Evolutionary conservation across 108 stramenopile genomes (phyloP).

Genomic region (Licmophora abbreviata): DNA sequence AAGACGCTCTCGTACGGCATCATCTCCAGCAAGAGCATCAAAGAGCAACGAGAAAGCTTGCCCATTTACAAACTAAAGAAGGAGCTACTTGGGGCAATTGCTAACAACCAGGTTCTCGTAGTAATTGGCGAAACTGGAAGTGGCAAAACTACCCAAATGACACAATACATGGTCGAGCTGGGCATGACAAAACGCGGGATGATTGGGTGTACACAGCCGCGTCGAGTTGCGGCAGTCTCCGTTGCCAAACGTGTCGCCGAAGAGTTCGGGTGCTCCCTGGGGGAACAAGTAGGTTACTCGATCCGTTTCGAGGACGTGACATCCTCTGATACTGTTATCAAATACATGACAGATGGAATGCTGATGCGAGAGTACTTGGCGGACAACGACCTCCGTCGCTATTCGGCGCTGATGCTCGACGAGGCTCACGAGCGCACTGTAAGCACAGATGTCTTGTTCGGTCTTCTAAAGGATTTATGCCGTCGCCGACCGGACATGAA

Average conservation of each 20-base stretch:
- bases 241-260: slow-evolving; percentile 99
- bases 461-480: slow-evolving; percentile 90
- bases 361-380: slow-evolving; percentile 94
- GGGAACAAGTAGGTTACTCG: slow-evolving; percentile 94
- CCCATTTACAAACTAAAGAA: slow-evolving; percentile 86
- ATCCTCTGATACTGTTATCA: slow-evolving; percentile 85
- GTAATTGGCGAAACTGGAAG: slow-evolving; percentile 97
- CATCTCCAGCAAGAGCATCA: slow-evolving; percentile 86
- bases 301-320: slow-evolving; percentile 99
- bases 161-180: slow-evolving; percentile 95
- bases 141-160: slow-evolving; percentile 98
- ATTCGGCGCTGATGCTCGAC: slow-evolving; percentile 87
- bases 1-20: slow-evolving; percentile 92
- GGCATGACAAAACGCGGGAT: slow-evolving; percentile 89
- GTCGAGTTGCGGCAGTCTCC: slow-evolving; percentile 95
- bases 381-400: slow-evolving; percentile 85
- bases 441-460: slow-evolving; percentile 97
- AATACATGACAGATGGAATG: slow-evolving; percentile 99
- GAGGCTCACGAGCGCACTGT: slow-evolving; percentile 99
- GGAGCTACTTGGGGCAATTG: slow-evolving; percentile 77
- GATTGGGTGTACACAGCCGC: slow-evolving; percentile 98
- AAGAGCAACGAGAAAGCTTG: slow-evolving; percentile 92
- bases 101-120: slow-evolving; percentile 85
- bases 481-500: slow-evolving; percentile 86
- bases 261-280: slow-evolving; percentile 93